A percentile compares a stretch with the other conserved stretches of the same genome.
phyloP scores from a whole-genome alignment of 1,139 yeast genomes.

The Yamadazyma epiphylla region DNA sequence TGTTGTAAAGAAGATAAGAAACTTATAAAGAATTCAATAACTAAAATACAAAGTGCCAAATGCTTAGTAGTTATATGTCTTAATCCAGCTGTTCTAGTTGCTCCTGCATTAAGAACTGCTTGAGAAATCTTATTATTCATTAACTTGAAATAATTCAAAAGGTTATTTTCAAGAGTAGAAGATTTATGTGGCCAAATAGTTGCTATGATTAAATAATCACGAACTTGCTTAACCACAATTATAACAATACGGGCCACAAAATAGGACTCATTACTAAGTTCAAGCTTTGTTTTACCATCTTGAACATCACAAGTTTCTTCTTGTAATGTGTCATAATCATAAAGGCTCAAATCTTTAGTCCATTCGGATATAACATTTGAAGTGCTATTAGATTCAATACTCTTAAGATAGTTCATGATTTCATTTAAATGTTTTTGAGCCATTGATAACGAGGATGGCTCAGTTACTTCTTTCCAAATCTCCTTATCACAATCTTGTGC shows the following conservation, averaged over 20 bases:
- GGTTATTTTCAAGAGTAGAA: constrained; percentile 32
- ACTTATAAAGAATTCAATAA: constrained; percentile 40
- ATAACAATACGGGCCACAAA: constrained; percentile 43
- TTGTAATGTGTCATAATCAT: constrained; percentile 6
- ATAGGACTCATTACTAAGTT: constrained; percentile 33
- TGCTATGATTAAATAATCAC: constrained; percentile 47
- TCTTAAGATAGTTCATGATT: constrained; percentile 48
- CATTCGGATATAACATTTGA: too few relatives aligned
- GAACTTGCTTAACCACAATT: constrained; percentile 32
- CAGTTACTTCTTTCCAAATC: constrained; percentile 67
- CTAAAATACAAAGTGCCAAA: constrained; percentile 64
- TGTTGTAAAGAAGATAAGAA: constrained; percentile 10
- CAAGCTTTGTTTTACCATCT: constrained; percentile 25
- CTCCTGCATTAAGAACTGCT: constrained; percentile 73
- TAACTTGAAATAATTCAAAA: constrained; percentile 49
- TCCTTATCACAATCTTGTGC: constrained; percentile 60
- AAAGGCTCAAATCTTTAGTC: constrained; percentile 38
- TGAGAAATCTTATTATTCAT: constrained; percentile 57
- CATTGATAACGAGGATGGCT: constrained; percentile 21
- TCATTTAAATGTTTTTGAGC: constrained; percentile 55
- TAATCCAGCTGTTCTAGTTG: constrained; percentile 70
- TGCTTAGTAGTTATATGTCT: constrained; percentile 76
- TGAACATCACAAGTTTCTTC: constrained; percentile 5
- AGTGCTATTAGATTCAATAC: constrained; percentile 38
- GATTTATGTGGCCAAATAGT: constrained; percentile 45